A percentile compares a stretch with the other conserved stretches of the same genome.
These are phyloP conservation scores for Calycina marina DNA, from an alignment of 2,329 filamentous ascomycete genomes.

Conservation along the genomic window DNA sequence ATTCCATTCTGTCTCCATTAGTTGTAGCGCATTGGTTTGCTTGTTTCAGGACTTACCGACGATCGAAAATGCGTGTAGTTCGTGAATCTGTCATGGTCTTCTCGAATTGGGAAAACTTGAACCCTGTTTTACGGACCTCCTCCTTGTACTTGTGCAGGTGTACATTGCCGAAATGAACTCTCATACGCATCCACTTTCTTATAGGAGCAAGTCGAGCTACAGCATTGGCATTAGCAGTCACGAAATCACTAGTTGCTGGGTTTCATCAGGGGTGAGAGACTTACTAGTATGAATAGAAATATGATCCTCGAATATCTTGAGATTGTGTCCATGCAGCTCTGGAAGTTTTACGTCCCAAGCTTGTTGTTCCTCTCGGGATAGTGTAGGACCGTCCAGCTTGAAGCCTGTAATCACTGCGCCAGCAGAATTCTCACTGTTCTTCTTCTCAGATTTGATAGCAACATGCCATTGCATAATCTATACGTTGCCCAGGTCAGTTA, in stretches of 20 bases:
- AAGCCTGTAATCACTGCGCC: constrained; percentile 2
- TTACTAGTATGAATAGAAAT: constrained; percentile 11
- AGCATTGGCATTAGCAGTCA: no score
- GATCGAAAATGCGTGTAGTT: constrained; percentile 13
- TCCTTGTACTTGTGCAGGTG: constrained; percentile 11
- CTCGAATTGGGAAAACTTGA: constrained; percentile 13
- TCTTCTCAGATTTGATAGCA: no score
- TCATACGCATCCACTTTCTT: constrained; percentile 20
- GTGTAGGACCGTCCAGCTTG: constrained; percentile 8
- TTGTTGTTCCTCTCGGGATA: constrained; percentile 5
- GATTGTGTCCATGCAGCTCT: constrained; percentile 5
- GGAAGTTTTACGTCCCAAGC: constrained; percentile 10
- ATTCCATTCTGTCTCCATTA: constrained; percentile 8
- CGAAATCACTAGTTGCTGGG: no score
- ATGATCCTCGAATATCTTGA: constrained; percentile 9
- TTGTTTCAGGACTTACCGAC: constrained; percentile 14
- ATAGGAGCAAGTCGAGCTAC: constrained; percentile 11
- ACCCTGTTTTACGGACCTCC: constrained; percentile 8
- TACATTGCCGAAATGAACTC: constrained; percentile 20
- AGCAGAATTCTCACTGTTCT: background rate
- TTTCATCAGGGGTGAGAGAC: no score
- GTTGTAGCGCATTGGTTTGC: background rate
- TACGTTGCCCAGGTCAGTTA: no score
- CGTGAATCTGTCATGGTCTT: constrained; percentile 15
- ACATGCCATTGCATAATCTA: no score